Conservation (phyloP, 176 grass and related monocot genomes). For the Zoysia japonica region DNA sequence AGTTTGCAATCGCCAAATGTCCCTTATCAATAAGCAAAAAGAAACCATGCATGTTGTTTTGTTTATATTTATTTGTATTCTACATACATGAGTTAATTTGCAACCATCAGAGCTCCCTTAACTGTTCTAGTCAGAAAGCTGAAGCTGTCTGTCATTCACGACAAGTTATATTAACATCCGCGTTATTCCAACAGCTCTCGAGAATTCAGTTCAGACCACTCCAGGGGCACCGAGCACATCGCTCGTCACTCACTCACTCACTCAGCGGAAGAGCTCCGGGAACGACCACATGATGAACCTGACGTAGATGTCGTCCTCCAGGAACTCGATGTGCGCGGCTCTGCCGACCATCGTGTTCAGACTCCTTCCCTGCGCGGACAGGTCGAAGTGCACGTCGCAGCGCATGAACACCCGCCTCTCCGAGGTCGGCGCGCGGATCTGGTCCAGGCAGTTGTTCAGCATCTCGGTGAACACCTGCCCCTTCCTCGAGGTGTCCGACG, state of each 20-base stretch:
- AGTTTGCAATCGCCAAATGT: too few relatives aligned
- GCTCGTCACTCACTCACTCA: too few relatives aligned
- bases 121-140: too few relatives aligned
- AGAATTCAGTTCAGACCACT: not conserved
- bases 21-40: too few relatives aligned
- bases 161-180: not conserved
- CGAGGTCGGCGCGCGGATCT: conserved; percentile 62
- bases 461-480: conserved; percentile 82
- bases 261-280: conserved; percentile 68
- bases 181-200: not conserved
- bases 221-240: not conserved
- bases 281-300: conserved; percentile 97
- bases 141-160: not conserved
- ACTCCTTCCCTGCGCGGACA: conserved; percentile 53
- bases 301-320: conserved; percentile 69
- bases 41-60: too few relatives aligned
- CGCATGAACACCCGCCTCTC: conserved; percentile 76
- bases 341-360: conserved; percentile 85
- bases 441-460: conserved; percentile 82
- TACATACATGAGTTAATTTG: too few relatives aligned
- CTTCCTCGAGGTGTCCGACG: conserved; percentile 65
- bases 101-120: too few relatives aligned
- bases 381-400: conserved; percentile 78
- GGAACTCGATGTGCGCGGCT: conserved; percentile 85
- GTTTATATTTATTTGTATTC: too few relatives aligned